Base-by-base conservation (phyloP, 257 asterid species). In the Schizonepeta tenuifolia region DNA sequence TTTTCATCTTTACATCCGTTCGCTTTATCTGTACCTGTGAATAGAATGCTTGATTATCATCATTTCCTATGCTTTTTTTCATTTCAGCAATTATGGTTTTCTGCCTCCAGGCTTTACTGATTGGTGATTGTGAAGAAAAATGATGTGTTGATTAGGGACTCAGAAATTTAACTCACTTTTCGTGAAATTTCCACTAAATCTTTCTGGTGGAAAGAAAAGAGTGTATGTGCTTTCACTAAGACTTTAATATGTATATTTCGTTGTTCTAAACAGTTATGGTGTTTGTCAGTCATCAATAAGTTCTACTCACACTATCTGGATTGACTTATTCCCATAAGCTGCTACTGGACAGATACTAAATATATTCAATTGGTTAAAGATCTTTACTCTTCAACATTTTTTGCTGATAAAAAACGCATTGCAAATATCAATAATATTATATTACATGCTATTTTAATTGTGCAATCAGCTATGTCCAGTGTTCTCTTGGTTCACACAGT, bases 11-110 rank as follows among this genome's bases (percentile, higher is more conserved):
- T 72, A 12, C 65, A 17, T 57, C 44, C 54, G 38, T 40, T 57
- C 46, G 60, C 69, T 24, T 22, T 61, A 18, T 5, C 7, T n/a
- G 41, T 66, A 62, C 38, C 46, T 80, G 65, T 33, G 3, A 62
- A 33, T 12, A 20, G 71, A 50, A 63, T 49, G 10, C 28, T 72
- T 9, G 64, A 67, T 28, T 36, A 0, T 17, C 24, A 1, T 43
- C n/a, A n/a, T n/a, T 46, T 18, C 11, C 12, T 57, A 9, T 69
- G 33, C 47, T 14, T 15, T 67, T 35, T 10, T 53, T n/a, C 57
- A 31, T 18, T 40, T 28, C 49, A 54, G 40, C 10, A 60, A 13
- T 63, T 2, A 63, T 28, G 35, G 4, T 18, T 58, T 59, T 60
- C 28, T 43, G 72, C 54, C 15, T 63, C 65, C 10, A 47, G 36